phyloP scores from a whole-genome alignment of 2,329 filamentous ascomycete genomes.

The Fusarium brevicatenulatum region DNA sequence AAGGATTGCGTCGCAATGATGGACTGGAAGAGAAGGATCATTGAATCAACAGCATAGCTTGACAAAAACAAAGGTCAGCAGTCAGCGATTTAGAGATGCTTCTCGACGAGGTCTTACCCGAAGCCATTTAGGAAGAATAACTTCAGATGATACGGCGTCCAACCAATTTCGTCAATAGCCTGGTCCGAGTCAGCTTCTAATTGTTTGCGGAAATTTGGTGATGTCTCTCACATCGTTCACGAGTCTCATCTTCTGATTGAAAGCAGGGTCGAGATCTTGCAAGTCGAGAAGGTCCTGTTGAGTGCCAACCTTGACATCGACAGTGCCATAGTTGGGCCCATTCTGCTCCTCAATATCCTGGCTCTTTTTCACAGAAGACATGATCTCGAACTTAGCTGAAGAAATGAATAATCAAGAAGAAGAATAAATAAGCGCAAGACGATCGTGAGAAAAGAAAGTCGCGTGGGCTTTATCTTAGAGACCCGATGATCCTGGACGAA shows the following conservation, averaged over 20 bases:
- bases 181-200: slow-evolving; percentile 8
- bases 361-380: neutral
- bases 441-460: neutral
- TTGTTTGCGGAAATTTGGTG: fast-evolving
- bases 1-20: slow-evolving; percentile 13
- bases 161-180: slow-evolving; percentile 69
- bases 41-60: slow-evolving; percentile 26
- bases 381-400: fast-evolving
- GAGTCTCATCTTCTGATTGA: slow-evolving; percentile 70
- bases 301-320: neutral
- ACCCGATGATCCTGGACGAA: neutral
- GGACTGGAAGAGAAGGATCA: slow-evolving; percentile 8
- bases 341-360: neutral
- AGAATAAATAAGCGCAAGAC: neutral
- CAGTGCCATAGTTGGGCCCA: neutral
- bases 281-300: neutral
- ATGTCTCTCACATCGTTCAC: slow-evolving; percentile 66
- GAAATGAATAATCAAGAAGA: neutral
- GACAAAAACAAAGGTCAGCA: too few relatives aligned
- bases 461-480: neutral
- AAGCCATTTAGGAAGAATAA: slow-evolving; percentile 71
- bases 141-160: slow-evolving; percentile 68
- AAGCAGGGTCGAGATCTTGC: neutral
- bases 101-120: slow-evolving; percentile 47
- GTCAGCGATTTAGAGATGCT: neutral